phyloP scores from a whole-genome alignment of 148 eudicot genomes.

The Bassia scoparia region DNA sequence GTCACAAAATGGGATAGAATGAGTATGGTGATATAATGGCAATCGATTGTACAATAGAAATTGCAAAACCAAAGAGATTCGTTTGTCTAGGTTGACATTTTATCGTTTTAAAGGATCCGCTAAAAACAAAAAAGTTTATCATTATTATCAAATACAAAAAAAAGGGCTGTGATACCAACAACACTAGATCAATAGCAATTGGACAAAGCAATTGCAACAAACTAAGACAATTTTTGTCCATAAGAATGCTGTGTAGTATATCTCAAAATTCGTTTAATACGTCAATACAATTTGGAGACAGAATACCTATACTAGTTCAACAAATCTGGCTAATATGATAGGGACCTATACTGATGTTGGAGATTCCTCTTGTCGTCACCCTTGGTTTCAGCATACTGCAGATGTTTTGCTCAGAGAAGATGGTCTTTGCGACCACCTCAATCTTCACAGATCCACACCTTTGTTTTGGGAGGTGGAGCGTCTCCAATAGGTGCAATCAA shows the following conservation, averaged over 20 bases:
- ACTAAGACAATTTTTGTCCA: background rate
- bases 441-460: conserved; percentile 62
- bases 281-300: background rate
- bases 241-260: conserved; percentile 6
- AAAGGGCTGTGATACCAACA: too few relatives aligned
- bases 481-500: conserved; percentile 79
- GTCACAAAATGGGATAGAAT: too few relatives aligned
- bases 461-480: conserved; percentile 67
- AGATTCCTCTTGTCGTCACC: conserved; percentile 38
- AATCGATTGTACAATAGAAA: too few relatives aligned
- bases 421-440: conserved; percentile 49
- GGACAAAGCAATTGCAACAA: background rate
- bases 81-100: too few relatives aligned
- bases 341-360: conserved; percentile 36
- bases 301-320: conserved; percentile 8
- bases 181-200: background rate
- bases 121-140: too few relatives aligned
- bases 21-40: too few relatives aligned
- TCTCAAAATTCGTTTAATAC: background rate
- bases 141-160: too few relatives aligned
- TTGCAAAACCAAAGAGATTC: too few relatives aligned
- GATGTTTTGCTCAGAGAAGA: conserved; percentile 66
- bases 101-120: too few relatives aligned
- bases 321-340: background rate
- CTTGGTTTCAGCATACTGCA: conserved; percentile 25